Base-by-base conservation (phyloP, 1,284 basidiomycete genomes). In the Fomitopsis schrenkii region DNA sequence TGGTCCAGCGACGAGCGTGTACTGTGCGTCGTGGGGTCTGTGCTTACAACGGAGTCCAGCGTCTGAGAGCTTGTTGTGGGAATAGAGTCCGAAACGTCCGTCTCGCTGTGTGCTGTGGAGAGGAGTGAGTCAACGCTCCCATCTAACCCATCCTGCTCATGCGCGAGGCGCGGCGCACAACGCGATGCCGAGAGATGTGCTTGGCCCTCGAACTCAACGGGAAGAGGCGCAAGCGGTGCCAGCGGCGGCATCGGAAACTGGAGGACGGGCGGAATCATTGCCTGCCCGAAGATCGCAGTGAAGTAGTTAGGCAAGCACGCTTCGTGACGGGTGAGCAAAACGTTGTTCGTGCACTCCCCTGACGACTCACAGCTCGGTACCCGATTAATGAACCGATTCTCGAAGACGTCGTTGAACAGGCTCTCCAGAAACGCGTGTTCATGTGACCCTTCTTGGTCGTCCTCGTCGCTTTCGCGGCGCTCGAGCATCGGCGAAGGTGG, bases 171-270 rank as follows among this genome's bases (percentile, higher is more conserved):
- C 12, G 52, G 35, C 12, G 36, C 35, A 26, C 33, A 17, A 5
- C 28, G 36, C 15, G 35, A 4, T 9, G 17, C 35, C 22, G 52
- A 54, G 14, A 40, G 35, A 12, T 54, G 52, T n/a, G 35, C 3
- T 35, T 53, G 50, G 15, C 40, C 55, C 17, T 56, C 52, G 30
- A 56, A 59, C 58, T 61, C 65, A 54, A 46, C 42, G 26, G 81
- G 85, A 41, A 87, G 75, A 35, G 87, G 83, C 57, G 80, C 84
- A n/a, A 84, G 72, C 2, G 85, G 85, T 14, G 88, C 81, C 44
- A 90, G 76, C 4, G 87, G 82, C n/a, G 88, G 90, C 79, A 90
- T 87, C 44, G 83, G 83, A 65, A 88, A 86, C 62, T 81, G 80
- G 42, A 88, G 72, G 40, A 84, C 77, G 41, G 88, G 88, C 10